Evolutionary conservation across 2,329 filamentous ascomycete genomes (phyloP), one percentile per base, ranked within the genome.

Genomic region (Basipetospora sp.): DNA sequence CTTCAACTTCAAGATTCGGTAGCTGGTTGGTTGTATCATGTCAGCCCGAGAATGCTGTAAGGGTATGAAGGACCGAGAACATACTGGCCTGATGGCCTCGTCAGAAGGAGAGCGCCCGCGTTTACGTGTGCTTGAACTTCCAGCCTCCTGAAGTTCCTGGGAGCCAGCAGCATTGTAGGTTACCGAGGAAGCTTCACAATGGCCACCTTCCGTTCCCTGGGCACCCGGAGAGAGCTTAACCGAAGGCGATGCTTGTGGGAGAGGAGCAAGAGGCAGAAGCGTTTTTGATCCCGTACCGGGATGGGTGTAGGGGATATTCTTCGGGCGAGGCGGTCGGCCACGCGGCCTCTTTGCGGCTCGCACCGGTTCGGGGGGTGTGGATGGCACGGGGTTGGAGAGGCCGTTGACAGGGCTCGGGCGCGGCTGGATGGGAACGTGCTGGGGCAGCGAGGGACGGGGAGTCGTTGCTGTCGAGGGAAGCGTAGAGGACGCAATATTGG

Each of bases 371-470:
- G 25, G 4, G 8, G 16, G 11, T 15, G 18, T 4, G 13, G 38
- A 28, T 5, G 27, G 14, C 18, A 29, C 14, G 18, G 11, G 13
- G 22, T 14, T 31, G 5, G 36, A n/a, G 14, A 11, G 10, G 6
- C 32, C 32, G 22, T 31, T 35, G 9, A 28, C 10, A 14, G 16
- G 15, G 34, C 30, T 9, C 18, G 22, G 30, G 15, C 45, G 44
- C 13, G 46, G 46, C 16, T 47, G 39, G 32, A 48, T 47, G 10
- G 40, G 44, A 19, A 44, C 41, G 30, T 47, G 34, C 16, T 39
- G 38, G 15, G 38, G 31, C 13, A 22, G 34, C 28, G 38, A 34
- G 31, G 18, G 13, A 14, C 20, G 37, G 20, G 19, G 9, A 17
- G 25, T 15, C 10, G 22, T 11, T 6, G 22, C 11, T 6, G 22